Conservation (phyloP, 192 early-diverging fungal genomes). For the Umbelopsis sp. region DNA sequence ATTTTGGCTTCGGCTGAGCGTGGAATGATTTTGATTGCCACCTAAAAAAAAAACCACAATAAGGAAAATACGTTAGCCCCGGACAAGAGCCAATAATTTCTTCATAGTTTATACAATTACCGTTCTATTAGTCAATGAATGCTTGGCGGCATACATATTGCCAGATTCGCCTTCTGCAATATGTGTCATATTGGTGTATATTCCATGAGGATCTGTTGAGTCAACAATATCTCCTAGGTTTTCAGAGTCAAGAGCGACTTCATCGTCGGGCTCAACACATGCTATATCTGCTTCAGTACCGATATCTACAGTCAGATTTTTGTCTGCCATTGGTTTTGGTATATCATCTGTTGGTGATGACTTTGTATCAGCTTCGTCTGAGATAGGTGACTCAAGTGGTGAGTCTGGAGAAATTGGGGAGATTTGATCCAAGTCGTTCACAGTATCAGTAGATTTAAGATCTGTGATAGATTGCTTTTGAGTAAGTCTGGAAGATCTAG, state of each 20-base stretch:
- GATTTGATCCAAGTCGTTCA: conserved; percentile 10
- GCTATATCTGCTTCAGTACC: not conserved
- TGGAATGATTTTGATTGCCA: conserved; percentile 94
- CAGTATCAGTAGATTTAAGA: not conserved
- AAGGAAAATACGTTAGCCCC: not conserved
- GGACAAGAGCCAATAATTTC: not conserved
- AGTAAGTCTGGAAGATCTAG: conserved; percentile 32
- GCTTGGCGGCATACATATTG: conserved; percentile 82
- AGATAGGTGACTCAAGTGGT: not conserved
- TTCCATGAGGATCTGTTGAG: conserved; percentile 71
- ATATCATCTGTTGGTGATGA: not conserved
- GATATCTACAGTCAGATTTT: not conserved
- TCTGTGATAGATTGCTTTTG: conserved; percentile 14
- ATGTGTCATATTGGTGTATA: conserved; percentile 86
- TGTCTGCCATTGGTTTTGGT: not conserved
- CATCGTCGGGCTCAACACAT: not conserved
- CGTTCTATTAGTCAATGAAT: conserved; percentile 42
- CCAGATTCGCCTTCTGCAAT: conserved; percentile 96
- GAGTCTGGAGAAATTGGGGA: conserved; percentile 17
- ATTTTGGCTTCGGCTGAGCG: conserved; percentile 85
- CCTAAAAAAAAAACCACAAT: no score
- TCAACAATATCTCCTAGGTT: conserved; percentile 69
- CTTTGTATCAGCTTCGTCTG: not conserved
- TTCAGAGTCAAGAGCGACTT: not conserved
- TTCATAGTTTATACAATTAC: conserved; percentile 13